Evolutionary conservation across 2,329 filamentous ascomycete genomes (phyloP).

Genomic region (Colletotrichum sublineola): DNA sequence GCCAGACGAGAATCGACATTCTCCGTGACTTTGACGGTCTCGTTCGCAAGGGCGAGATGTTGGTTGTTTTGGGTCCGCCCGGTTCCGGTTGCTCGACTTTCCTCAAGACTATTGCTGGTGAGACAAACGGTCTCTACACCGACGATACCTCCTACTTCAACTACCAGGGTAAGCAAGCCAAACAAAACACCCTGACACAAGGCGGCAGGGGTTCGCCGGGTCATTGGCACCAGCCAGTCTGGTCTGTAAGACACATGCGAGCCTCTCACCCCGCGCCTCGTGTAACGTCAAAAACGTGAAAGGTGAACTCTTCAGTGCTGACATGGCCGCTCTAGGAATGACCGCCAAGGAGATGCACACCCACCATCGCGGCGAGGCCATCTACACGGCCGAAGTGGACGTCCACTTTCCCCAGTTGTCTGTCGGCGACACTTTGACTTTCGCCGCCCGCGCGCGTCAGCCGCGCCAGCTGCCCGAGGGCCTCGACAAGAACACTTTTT

Average conservation of each 20-base stretch:
- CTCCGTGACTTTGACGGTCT: slow-evolving; percentile 76
- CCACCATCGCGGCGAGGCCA: slow-evolving; percentile 84
- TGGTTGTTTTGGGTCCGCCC: slow-evolving; percentile 80
- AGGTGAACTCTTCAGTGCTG: background rate
- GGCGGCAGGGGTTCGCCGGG: background rate
- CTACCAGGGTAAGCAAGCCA: slow-evolving; percentile 74
- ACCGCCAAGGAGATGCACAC: slow-evolving; percentile 81
- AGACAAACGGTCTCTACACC: slow-evolving; percentile 83
- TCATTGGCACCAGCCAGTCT: background rate
- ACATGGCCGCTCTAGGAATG: slow-evolving; percentile 61
- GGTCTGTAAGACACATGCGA: background rate
- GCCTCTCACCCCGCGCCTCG: slow-evolving; percentile 11
- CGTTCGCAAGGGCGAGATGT: slow-evolving; percentile 79
- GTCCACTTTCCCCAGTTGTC: slow-evolving; percentile 83
- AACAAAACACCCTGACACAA: background rate
- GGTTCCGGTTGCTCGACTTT: slow-evolving; percentile 86
- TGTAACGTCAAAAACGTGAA: background rate
- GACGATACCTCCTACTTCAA: slow-evolving; percentile 81
- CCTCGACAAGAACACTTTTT: slow-evolving; percentile 66
- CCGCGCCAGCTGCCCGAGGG: slow-evolving; percentile 73
- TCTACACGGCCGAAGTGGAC: slow-evolving; percentile 89
- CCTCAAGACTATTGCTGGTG: slow-evolving; percentile 85
- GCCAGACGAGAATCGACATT: slow-evolving; percentile 74
- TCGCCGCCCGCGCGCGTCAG: slow-evolving; percentile 79
- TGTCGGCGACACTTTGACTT: slow-evolving; percentile 83